Evolutionary conservation across 306 rosid genomes (phyloP).

Genomic region (Ceratonia siliqua): DNA sequence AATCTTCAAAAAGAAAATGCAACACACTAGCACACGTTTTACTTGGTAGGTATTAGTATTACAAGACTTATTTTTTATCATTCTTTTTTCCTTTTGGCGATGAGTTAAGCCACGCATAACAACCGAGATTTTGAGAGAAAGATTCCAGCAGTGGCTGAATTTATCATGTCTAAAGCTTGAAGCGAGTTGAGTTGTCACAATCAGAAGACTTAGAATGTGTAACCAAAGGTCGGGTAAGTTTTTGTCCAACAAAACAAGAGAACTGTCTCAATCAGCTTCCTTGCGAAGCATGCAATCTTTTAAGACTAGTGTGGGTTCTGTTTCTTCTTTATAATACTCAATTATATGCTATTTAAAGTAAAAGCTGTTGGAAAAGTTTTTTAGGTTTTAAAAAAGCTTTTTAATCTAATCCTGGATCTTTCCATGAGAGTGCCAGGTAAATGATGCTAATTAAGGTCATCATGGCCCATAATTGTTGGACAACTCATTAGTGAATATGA

Average conservation of each 20-base stretch:
- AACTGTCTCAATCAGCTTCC: slow-evolving; percentile 17
- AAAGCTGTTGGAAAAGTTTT: no score
- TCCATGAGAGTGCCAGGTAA: slow-evolving; percentile 43
- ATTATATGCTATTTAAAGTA: slow-evolving; percentile 25
- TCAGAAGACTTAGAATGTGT: slow-evolving; percentile 14
- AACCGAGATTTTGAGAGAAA: not conserved
- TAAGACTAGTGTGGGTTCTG: slow-evolving; percentile 14
- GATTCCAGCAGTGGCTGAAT: not conserved
- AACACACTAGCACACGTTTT: no score
- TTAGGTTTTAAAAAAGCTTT: no score
- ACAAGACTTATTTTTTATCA: not conserved
- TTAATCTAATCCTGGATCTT: slow-evolving; percentile 33
- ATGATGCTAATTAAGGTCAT: slow-evolving; percentile 39
- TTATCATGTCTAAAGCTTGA: not conserved
- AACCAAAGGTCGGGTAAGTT: slow-evolving; percentile 8
- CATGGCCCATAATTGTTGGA: slow-evolving; percentile 47
- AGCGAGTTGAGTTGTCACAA: slow-evolving; percentile 28
- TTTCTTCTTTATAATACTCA: slow-evolving; percentile 32
- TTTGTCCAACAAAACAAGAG: slow-evolving; percentile 2
- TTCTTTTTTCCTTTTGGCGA: no score
- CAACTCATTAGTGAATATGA: slow-evolving; percentile 50
- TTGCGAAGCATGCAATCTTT: slow-evolving; percentile 33
- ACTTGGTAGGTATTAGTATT: no score
- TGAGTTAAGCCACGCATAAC: no score
- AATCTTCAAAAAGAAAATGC: no score